These are phyloP conservation scores for Vitis labrusca DNA, from an alignment of 164 flowering plant species.

Conservation along the genomic window DNA sequence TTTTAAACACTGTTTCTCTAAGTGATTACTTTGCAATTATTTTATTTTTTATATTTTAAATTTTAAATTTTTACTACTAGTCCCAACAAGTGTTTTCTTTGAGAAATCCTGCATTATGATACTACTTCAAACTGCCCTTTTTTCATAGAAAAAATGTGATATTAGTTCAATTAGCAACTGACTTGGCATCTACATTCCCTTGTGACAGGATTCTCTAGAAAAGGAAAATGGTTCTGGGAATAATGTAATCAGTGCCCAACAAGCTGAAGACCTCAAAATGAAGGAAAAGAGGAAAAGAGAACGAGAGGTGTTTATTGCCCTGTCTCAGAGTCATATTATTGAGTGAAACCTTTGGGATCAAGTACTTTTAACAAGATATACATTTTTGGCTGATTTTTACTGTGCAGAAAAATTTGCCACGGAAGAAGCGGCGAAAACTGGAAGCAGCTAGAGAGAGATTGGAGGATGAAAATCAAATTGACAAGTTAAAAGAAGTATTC, in stretches of 20 bases:
- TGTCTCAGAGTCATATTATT: not conserved
- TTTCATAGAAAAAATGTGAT: too few species aligned
- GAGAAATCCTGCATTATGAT: too few species aligned
- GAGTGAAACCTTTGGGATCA: not conserved
- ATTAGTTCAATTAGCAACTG: not conserved
- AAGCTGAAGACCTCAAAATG: constrained; percentile 79
- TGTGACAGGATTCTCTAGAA: constrained; percentile 46
- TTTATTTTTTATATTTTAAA: too few species aligned
- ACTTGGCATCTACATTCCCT: not conserved
- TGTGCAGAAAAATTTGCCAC: constrained; percentile 77
- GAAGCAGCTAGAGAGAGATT: constrained; percentile 88
- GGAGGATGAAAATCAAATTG: constrained; percentile 57
- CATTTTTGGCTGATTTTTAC: not conserved
- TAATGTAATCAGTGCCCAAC: constrained; percentile 75
- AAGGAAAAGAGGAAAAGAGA: constrained; percentile 85
- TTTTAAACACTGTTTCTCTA: too few species aligned
- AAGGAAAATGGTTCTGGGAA: constrained; percentile 37
- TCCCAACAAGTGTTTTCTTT: too few species aligned
- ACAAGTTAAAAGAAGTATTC: constrained; percentile 33
- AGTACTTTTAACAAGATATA: not conserved
- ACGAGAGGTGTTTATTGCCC: constrained; percentile 63
- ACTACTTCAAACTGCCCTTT: too few species aligned
- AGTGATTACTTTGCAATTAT: too few species aligned
- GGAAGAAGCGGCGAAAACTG: constrained; percentile 81
- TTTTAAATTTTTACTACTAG: too few species aligned